Evolutionary conservation across 768 basidiomycete genomes (phyloP).

Genomic region (Daedaleopsis sinensis): DNA sequence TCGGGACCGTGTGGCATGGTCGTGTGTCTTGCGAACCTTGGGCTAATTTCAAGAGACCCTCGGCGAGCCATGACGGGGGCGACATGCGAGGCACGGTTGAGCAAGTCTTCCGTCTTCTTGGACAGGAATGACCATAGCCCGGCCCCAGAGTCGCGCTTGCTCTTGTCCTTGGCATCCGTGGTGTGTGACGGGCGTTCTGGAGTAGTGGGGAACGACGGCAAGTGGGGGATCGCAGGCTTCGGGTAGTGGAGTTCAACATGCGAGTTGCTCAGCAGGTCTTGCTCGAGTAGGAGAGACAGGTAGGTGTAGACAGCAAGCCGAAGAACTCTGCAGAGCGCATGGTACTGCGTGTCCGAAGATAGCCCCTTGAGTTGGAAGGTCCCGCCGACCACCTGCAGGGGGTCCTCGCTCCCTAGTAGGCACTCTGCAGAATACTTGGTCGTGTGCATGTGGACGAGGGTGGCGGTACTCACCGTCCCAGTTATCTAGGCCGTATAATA

Average conservation of each 20-base stretch:
- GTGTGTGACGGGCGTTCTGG: slow-evolving; percentile 18
- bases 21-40: slow-evolving; percentile 18
- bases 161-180: slow-evolving; percentile 25
- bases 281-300: slow-evolving; percentile 63
- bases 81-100: slow-evolving; percentile 32
- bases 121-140: slow-evolving; percentile 41
- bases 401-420: slow-evolving; percentile 21
- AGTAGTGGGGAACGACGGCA: slow-evolving; percentile 9
- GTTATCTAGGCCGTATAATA: slow-evolving; percentile 55
- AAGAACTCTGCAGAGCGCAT: slow-evolving; percentile 49
- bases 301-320: slow-evolving; percentile 55
- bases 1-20: slow-evolving; percentile 34
- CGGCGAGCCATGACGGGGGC: slow-evolving; percentile 32
- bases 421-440: slow-evolving; percentile 13
- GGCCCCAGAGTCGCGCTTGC: slow-evolving; percentile 25
- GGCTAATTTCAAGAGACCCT: slow-evolving; percentile 42
- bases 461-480: slow-evolving; percentile 47
- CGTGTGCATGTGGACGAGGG: not conserved
- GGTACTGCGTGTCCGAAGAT: slow-evolving; percentile 44
- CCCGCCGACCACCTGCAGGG: slow-evolving; percentile 55
- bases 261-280: slow-evolving; percentile 55
- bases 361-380: slow-evolving; percentile 59
- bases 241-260: slow-evolving; percentile 51
- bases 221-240: slow-evolving; percentile 27
- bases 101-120: slow-evolving; percentile 38